Evolutionary conservation across 768 basidiomycete species (phyloP), one percentile per base, ranked within the genome.

Genomic region (Leccinum boreale): DNA sequence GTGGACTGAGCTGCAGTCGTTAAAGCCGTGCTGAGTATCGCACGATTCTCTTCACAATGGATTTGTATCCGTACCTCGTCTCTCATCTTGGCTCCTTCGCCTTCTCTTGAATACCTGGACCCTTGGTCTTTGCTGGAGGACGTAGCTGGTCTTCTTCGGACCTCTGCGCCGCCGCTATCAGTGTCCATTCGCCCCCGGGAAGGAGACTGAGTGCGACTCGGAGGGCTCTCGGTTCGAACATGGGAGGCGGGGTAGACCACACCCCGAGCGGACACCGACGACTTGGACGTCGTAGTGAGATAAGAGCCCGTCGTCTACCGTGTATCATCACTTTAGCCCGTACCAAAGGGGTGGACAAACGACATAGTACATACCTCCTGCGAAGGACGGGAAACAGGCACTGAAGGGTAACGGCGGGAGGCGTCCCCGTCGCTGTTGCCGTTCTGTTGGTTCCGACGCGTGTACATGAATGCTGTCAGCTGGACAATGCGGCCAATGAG

Each of bases 341-440:
- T 58, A 29, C 21, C 33, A 39, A 31, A 36, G 1, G 29, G 11
- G 39, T 0, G 19, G 39, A 42, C 11, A 11, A 19, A 10, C 10
- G n/a, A 36, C 2, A 29, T 8, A 53, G 42, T 7, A n/a, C 55
- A 15, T 55, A 64, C 64, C 61, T 63, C 61, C 17, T 45, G 60
- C 17, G 51, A 53, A 31, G 24, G 51, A 26, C 44, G 48, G 4
- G 50, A n/a, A 14, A 6, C 23, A 6, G 55, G 11, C 14, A 2
- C 33, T 26, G 49, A 33, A 14, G 26, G 44, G 31, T 26, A 10
- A 26, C 15, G 42, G 15, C n/a, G 55, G 15, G 63, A 50, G 23
- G n/a, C 8, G 14, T 50, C 55, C n/a, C 42, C 42, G 10, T 51
- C 63, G 23, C 11, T 5, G 9, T 33, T 50, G 11, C 31, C 33